phyloP scores from a whole-genome alignment of 495 filamentous ascomycete species.

The Daldinia vernicosa region DNA sequence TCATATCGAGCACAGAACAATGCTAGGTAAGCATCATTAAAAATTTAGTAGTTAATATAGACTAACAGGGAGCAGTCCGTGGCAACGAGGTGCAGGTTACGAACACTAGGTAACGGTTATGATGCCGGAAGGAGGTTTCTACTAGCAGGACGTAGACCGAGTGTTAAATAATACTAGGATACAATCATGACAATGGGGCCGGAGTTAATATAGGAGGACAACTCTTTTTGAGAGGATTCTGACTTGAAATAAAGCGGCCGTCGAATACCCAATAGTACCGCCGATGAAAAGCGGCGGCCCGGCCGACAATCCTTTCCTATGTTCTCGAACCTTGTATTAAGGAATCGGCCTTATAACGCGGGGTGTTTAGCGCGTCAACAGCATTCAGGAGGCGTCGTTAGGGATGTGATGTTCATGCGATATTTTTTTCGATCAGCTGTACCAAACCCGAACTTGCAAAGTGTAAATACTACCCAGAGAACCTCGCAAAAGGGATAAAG shows the following conservation, averaged over 20 bases:
- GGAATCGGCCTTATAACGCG: conserved; percentile 26
- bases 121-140: conserved; percentile 33
- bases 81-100: conserved; percentile 66
- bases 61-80: conserved; percentile 53
- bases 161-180: conserved; percentile 36
- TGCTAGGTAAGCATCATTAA: conserved; percentile 54
- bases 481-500: conserved; percentile 16
- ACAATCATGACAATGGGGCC: conserved; percentile 42
- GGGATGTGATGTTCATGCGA: conserved; percentile 22
- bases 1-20: conserved; percentile 54
- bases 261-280: conserved; percentile 18
- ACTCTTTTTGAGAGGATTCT: conserved; percentile 27
- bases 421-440: conserved; percentile 18
- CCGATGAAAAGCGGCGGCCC: conserved; percentile 8
- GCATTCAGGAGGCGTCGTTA: conserved; percentile 42
- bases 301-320: conserved; percentile 26
- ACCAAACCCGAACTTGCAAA: conserved; percentile 33
- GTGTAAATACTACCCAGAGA: conserved; percentile 38
- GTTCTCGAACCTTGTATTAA: conserved; percentile 32
- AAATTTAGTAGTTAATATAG: neutral
- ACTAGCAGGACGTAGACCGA: conserved; percentile 38
- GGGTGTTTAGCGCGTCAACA: conserved; percentile 33
- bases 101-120: conserved; percentile 48
- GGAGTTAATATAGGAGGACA: conserved; percentile 42
- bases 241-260: conserved; percentile 20